Base-by-base conservation (phyloP, 1,139 yeast genomes). In the Yamadazyma diddensiae region DNA sequence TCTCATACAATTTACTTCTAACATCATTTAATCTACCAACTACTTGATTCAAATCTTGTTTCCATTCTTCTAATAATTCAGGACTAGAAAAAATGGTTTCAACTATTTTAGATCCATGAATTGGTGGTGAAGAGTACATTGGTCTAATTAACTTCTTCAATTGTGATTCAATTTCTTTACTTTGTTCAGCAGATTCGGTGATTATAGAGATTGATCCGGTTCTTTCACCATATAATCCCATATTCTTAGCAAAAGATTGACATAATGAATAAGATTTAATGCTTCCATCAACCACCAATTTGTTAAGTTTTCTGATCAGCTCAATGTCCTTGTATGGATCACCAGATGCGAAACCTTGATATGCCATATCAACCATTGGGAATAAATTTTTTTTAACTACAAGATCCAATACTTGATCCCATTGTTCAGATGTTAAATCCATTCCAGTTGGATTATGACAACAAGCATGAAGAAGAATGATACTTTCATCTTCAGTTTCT, bases 371-470 rank as follows among this genome's bases (percentile, higher is more conserved):
- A 52, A 92, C 86, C 55, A 90, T 65, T 33, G 94, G 94, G 59
- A 86, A 77, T 56, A 87, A 90, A 36, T 73, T 69, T 53, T 79
- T 75, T 30, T 53, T 43, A 47, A 68, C 62, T 40, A 76, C 67
- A 41, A 85, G 62, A 31, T 73, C 70, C 34, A 84, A 69, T 32
- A 92, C 81, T 55, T 71, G 61, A 32, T 69, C 70, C 97, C 97
- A 90, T 62, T 92, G 90, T 44, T 80, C 94, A 35, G 70, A 65
- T 18, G 86, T 80, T 47, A 95, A 95, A 63, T 92, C 98, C 59
- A 90, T 80, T 45, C 97, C 98, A 21, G 98, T 92, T 42, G 98
- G 98, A 65, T 92, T 92, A 65, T 92, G 98, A 41, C 97, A 96
- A 59, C 97, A 88, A 14, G 97, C 92, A 58, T 92, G 98, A 42